These are phyloP conservation scores for Fallopia convolvulus DNA, from an alignment of 148 eudicot species.

Conservation along the genomic window DNA sequence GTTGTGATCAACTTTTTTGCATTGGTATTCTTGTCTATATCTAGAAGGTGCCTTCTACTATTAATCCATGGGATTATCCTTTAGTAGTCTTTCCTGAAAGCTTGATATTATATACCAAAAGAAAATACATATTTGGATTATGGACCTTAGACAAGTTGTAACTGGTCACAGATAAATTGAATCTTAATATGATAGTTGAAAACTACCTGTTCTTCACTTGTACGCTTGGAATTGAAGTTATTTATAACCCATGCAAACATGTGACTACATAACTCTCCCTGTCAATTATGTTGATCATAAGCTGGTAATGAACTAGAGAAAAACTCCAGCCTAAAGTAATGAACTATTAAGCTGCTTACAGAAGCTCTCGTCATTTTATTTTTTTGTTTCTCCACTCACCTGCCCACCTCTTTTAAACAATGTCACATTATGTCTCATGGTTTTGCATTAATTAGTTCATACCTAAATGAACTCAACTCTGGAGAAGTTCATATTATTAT, in stretches of 20 bases:
- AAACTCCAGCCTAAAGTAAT: neutral
- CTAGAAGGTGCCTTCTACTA: constrained; percentile 10
- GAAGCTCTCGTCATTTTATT: neutral
- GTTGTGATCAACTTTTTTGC: constrained; percentile 88
- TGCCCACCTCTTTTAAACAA: neutral
- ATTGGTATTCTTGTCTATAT: constrained; percentile 31
- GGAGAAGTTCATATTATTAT: neutral
- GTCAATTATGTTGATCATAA: neutral
- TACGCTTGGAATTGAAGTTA: neutral
- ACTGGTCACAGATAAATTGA: neutral
- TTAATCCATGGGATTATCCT: neutral
- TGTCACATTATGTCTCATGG: neutral
- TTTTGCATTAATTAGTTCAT: neutral
- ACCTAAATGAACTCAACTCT: neutral
- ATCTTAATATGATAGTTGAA: neutral
- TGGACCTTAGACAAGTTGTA: neutral
- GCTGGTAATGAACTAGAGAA: neutral
- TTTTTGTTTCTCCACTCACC: neutral
- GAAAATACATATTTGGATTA: too few relatives aligned
- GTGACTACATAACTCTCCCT: neutral
- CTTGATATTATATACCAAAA: too few relatives aligned
- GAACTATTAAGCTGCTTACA: neutral
- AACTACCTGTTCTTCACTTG: neutral
- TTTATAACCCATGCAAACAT: neutral
- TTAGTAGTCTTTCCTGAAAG: neutral